Base-by-base conservation (phyloP, 202 grass and related monocot species). In the Schoenoplectus tabernaemontani region DNA sequence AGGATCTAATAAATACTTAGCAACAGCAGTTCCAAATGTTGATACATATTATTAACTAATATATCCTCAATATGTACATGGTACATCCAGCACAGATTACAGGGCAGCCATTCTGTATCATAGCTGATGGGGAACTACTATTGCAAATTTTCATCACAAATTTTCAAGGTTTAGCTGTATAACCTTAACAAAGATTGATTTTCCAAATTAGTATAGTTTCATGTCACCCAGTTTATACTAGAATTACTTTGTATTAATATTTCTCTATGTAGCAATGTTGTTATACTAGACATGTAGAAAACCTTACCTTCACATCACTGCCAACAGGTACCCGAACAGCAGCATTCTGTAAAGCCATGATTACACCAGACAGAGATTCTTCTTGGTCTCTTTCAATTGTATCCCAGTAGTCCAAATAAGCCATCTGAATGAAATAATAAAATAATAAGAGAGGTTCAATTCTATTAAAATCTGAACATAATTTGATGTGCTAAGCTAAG, bases 311-410 rank as follows among this genome's bases (percentile, higher is more conserved):
- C 57, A 92, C 78, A 77, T 89, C 87, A 9, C 68, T 84, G 78
- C 13, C 69, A 33, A 91, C 64, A 33, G 91, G 96, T 60, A 98
- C 76, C 12, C 86, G 71, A 11, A 92, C 62, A n/a, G 91, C 87
- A 73, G 85, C 81, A 26, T 98, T 83, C 62, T 95, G 85, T 26
- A 98, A 64, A 15, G 91, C 91, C 77, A 82, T 71, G 64, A 88
- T 90, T 78, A 75, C 72, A 41, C 81, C 89, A 13, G 46, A 70
- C 57, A 98, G 83, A 79, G 78, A 98, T 59, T 85, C 85, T 10
- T 87, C 85, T 83, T 98, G 80, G 44, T 86, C 76, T 17, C 50
- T 78, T 82, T 92, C 59, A 11, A 89, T 22, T 15, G 83, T 65
- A 71, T 42, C 51, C 91, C 96, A 98, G 33, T 74, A 81, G 57